These are phyloP conservation scores for Mikania micrantha DNA, from an alignment of 129 eudicot genomes.

Conservation along the genomic window DNA sequence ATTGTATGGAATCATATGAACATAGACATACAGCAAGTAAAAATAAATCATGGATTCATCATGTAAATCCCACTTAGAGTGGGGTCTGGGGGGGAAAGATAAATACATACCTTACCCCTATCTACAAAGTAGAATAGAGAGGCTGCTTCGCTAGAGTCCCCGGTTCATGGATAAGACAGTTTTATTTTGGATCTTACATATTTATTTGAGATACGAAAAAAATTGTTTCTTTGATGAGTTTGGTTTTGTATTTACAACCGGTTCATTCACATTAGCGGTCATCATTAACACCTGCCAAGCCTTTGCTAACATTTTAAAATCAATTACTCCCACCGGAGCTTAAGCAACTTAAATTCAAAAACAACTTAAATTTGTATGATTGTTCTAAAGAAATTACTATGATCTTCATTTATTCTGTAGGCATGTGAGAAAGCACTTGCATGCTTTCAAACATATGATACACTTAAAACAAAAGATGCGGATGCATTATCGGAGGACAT, in stretches of 20 bases:
- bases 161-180: neutral
- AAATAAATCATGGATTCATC: neutral
- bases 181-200: neutral
- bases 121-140: too few relatives aligned
- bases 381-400: neutral
- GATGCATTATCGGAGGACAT: slow-evolving; percentile 23
- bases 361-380: neutral
- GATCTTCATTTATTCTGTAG: slow-evolving; percentile 16
- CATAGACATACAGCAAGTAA: neutral
- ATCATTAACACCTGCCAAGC: neutral
- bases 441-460: slow-evolving; percentile 22
- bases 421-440: slow-evolving; percentile 74
- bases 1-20: neutral
- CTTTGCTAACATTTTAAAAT: slow-evolving; percentile 8
- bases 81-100: too few relatives aligned
- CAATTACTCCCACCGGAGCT: neutral
- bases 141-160: too few relatives aligned
- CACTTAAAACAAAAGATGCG: slow-evolving; percentile 11
- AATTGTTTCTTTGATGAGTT: neutral
- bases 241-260: neutral
- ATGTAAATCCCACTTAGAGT: too few relatives aligned
- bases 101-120: too few relatives aligned
- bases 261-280: neutral
- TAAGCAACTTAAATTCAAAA: neutral
- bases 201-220: neutral